Percentiles rank a stretch among this genome's conserved stretches.
phyloP scores from a whole-genome alignment of 73 alveolate species.

The Breviolum minutum region DNA sequence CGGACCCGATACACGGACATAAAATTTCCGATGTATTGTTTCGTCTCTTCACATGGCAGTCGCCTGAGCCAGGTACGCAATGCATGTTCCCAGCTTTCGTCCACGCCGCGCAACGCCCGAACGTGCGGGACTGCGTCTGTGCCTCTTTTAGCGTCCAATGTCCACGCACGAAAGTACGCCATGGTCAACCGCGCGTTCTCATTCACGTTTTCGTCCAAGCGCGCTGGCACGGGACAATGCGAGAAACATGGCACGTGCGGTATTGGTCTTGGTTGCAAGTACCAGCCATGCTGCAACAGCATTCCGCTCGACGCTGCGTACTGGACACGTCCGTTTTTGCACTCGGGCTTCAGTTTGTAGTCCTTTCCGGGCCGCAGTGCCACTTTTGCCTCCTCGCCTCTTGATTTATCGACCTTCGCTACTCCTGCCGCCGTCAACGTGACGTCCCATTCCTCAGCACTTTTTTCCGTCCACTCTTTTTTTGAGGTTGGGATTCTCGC shows the following conservation, averaged over 20 bases:
- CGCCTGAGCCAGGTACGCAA: not conserved
- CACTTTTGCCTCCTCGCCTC: not conserved
- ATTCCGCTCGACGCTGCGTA: not conserved
- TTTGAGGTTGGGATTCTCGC: not conserved
- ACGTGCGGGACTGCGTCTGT: not conserved
- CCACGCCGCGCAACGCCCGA: not conserved
- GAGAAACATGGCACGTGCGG: not conserved
- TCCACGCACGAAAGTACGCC: not conserved
- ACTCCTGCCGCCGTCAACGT: not conserved
- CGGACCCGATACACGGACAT: not conserved
- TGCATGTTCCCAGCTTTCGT: not conserved
- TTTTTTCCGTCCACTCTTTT: not conserved
- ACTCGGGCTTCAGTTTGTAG: too few relatives aligned
- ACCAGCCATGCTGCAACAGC: not conserved
- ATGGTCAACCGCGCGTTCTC: not conserved
- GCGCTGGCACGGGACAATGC: not conserved
- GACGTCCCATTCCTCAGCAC: not conserved
- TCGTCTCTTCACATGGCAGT: not conserved
- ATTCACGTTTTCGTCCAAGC: not conserved
- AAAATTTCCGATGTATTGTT: too few relatives aligned
- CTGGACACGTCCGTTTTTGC: not conserved
- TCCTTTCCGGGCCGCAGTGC: not conserved
- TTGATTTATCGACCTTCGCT: too few relatives aligned
- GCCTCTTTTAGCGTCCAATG: not conserved
- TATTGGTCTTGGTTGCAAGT: not conserved